Evolutionary conservation across 2,329 filamentous ascomycete genomes (phyloP), one percentile per base, ranked within the genome.

Genomic region (Fusarium abutilonis): DNA sequence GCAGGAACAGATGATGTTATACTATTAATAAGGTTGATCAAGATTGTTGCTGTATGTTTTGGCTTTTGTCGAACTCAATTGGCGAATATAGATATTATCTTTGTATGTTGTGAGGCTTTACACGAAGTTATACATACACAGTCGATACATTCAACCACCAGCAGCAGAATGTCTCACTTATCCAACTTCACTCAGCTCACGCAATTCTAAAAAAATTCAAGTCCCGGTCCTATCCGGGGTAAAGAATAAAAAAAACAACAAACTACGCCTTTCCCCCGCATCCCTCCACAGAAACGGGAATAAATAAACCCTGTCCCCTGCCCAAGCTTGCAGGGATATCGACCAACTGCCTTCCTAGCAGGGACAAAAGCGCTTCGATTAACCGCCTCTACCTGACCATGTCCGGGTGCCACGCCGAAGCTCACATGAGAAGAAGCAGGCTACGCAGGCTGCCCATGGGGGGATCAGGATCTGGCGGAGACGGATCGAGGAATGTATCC

Each of bases 401-500:
- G 15, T 23, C 41, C 26, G 39, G 35, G 43, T 67, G 67, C 67
- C 67, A 70, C 56, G 67, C 67, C 63, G 63, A 66, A 63, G 63
- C 63, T 66, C 63, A 63, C 63, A 60, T 65, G 61, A 49, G 29
- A 61, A 44, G 17, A 9, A 17, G 4, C 36, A 42, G 13, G 29
- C 10, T 10, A 21, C 17, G 28, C 4, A 10, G 28, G 28, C 28
- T 29, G 29, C 29, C 10, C 11, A 13, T 32, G 29, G 11, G 19
- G n/a, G n/a, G n/a, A n/a, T n/a, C n/a, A n/a, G 36, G 23, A 41
- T 35, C 36, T 32, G 13, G 28, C 11, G 13, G 31, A 14, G 11
- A 17, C 31, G 42, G 36, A 55, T 49, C 52, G 34, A 49, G 36
- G 10, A 32, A 51, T 56, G 44, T 62, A 57, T 45, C 61, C 61